Base-by-base conservation (phyloP, 192 early-diverging fungal species). In the Linnemannia zychae region DNA sequence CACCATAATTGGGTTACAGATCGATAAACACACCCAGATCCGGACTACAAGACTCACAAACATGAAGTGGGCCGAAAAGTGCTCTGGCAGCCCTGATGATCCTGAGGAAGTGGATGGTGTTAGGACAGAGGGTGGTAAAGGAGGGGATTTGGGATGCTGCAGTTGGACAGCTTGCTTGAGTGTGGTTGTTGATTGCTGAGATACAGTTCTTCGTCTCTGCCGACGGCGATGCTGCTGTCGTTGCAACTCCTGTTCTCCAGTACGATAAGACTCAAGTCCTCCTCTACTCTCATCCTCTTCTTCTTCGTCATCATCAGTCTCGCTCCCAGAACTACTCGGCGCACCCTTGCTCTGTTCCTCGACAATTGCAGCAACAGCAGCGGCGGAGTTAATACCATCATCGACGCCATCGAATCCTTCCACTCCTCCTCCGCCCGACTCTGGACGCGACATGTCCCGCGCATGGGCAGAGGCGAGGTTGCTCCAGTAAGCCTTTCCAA, bases 1-100 rank as follows among this genome's bases (percentile, higher is more conserved):
- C 5, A 83, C 81, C 76, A 83, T 68, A 3, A 83, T 18, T 15
- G 81, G 81, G 44, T 74, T 67, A 36, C 81, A 83, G 37, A 83
- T 72, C 50, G 48, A 67, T 1, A 73, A 71, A 44, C 81, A 83
- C 50, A 70, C 53, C 81, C 81, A 83, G 5, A 77, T 50, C 50
- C 81, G 70, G 0, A 53, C 11, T 2, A 78, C 47, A 0, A 83
- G 52, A n/a, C 81, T 78, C 2, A 57, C 3, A 57, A 78, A 77
- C 72, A 76, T 72, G 37, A 74, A 77, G 22, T 72, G 76, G 18
- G 46, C 48, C 24, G 75, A 77, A 37, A 83, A 83, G 11, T 83
- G 57, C 22, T 83, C 76, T 16, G 60, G 33, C 4, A 33, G 15
- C 1, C 47, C 4, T 17, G 75, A 40, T 57, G 46, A 6, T 28